A percentile compares a stretch with the other conserved stretches of the same genome.
phyloP scores from a whole-genome alignment of 176 grass and related monocot species.

The Pontederia paniculata region DNA sequence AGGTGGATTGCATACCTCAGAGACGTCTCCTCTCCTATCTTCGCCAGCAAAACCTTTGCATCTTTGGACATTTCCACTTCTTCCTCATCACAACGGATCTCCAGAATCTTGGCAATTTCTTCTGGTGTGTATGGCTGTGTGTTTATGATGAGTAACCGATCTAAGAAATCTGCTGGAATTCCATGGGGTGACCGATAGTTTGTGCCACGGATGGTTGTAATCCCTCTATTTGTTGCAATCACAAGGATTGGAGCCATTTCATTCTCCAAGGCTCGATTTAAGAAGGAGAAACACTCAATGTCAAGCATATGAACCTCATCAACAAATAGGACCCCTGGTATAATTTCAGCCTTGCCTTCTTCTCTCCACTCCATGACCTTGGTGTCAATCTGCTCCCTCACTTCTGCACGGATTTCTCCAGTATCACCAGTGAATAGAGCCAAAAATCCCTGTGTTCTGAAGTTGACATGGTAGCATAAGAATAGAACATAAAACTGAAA shows the following conservation, averaged over 20 bases:
- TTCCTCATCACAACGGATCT: constrained; percentile 71
- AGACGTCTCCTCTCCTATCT: constrained; percentile 79
- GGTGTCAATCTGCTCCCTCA: constrained; percentile 75
- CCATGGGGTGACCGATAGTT: constrained; percentile 77
- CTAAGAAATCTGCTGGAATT: constrained; percentile 81
- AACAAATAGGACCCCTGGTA: constrained; percentile 84
- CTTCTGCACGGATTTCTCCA: constrained; percentile 87
- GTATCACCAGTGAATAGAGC: constrained; percentile 94
- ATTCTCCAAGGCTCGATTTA: constrained; percentile 75
- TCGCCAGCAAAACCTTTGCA: constrained; percentile 77
- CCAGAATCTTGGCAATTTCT: constrained; percentile 66
- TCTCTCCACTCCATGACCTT: constrained; percentile 95
- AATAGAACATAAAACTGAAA: background rate
- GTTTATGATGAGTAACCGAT: constrained; percentile 56
- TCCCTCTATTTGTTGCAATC: constrained; percentile 77
- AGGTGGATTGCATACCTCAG: constrained; percentile 78
- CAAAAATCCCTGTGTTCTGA: constrained; percentile 90
- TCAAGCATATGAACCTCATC: constrained; percentile 98
- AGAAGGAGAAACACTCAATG: constrained; percentile 92
- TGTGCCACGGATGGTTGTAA: constrained; percentile 72
- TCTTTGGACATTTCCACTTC: constrained; percentile 77
- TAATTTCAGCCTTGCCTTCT: constrained; percentile 93
- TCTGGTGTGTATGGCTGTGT: constrained; percentile 63
- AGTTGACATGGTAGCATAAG: constrained; percentile 19
- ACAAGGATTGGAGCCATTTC: constrained; percentile 91